Evolutionary conservation across 1,284 basidiomycete species (phyloP).

Genomic region (Apiotrichum domesticum): DNA sequence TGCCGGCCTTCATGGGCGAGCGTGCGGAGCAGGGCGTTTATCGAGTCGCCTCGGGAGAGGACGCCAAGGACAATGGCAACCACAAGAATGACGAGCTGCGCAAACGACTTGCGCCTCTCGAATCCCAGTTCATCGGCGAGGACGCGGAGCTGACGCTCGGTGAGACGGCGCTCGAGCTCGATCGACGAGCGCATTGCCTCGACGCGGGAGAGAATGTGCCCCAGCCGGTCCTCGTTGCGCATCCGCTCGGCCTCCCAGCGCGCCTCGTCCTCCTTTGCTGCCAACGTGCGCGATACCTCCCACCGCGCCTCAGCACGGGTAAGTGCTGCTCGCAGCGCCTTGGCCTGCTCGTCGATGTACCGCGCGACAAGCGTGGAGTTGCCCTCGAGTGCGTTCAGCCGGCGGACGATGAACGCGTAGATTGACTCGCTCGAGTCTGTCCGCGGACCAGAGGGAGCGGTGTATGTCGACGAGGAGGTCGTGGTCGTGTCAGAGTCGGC

Average conservation of each 20-base stretch:
- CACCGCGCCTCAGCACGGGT: constrained; percentile 57
- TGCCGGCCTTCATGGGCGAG: constrained; percentile 27
- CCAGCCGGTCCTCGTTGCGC: constrained; percentile 37
- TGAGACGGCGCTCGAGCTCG: constrained; percentile 31
- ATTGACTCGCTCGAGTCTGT: constrained; percentile 79
- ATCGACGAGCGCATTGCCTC: constrained; percentile 35
- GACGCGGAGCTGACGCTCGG: constrained; percentile 28
- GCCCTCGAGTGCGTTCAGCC: constrained; percentile 74
- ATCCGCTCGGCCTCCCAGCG: constrained; percentile 34
- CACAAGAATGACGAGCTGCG: constrained; percentile 38
- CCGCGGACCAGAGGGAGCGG: constrained; percentile 22
- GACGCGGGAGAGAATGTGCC: constrained; percentile 29
- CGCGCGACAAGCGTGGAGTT: constrained; percentile 80
- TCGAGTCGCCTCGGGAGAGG: constrained; percentile 25
- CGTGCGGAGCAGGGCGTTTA: constrained; percentile 35
- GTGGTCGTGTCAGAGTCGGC: background rate
- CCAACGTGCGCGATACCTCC: constrained; percentile 32
- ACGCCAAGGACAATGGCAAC: constrained; percentile 34
- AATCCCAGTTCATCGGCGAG: constrained; percentile 38
- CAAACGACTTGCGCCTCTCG: constrained; percentile 38
- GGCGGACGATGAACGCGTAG: constrained; percentile 92
- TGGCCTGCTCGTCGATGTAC: constrained; percentile 87
- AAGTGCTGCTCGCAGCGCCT: constrained; percentile 68
- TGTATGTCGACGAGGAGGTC: constrained; percentile 13
- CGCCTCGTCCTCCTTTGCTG: constrained; percentile 14